Percentiles rank a stretch among this genome's conserved stretches.
Conservation (phyloP, 2,329 filamentous ascomycete genomes). For the Aphanocladium album region DNA sequence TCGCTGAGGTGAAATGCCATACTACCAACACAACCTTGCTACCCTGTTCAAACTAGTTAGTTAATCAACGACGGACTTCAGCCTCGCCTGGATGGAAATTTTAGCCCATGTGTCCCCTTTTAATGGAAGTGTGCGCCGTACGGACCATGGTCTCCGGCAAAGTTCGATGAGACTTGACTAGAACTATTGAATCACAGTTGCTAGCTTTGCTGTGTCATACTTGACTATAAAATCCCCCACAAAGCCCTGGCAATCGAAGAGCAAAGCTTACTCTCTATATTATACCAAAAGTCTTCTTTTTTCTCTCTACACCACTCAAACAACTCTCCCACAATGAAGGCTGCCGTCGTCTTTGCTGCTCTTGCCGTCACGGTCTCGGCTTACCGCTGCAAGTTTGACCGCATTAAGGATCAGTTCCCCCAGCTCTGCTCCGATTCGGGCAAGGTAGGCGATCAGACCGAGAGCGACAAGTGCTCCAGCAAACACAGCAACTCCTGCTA, state of each 20-base stretch:
- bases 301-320: too few relatives aligned
- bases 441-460: conserved; percentile 2
- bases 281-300: neutral
- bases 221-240: neutral
- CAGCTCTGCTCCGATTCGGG: conserved; percentile 3
- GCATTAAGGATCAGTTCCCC: conserved; percentile 4
- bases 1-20: too few relatives aligned
- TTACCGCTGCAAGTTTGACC: conserved; percentile 7
- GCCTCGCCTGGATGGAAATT: neutral
- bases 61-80: neutral
- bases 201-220: neutral
- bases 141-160: neutral
- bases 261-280: neutral
- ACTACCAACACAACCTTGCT: neutral
- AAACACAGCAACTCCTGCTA: conserved; percentile 5
- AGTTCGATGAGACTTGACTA: neutral
- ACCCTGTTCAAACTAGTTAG: neutral
- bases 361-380: neutral
- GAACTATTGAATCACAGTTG: neutral
- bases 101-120: neutral
- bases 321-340: neutral
- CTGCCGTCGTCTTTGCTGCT: neutral
- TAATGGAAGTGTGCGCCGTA: neutral
- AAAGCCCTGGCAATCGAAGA: neutral
- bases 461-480: neutral